phyloP scores from a whole-genome alignment of 2,329 filamentous ascomycete genomes.

The Pestalotiopsis sp. region DNA sequence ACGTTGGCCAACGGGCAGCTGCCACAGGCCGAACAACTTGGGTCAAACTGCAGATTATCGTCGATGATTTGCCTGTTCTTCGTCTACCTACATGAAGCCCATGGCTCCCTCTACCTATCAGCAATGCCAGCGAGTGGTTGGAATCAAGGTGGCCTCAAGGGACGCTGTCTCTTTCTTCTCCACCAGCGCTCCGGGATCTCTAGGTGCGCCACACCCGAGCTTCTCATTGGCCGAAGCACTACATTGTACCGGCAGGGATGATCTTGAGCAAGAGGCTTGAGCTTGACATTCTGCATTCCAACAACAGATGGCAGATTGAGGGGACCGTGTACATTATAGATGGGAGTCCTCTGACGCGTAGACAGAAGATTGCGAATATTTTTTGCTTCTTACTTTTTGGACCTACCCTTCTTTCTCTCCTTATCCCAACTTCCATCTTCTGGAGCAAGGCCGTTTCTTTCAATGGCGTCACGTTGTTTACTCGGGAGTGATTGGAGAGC shows the following conservation, averaged over 20 bases:
- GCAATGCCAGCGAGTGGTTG: conserved; percentile 2
- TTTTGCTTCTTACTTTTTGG: neutral
- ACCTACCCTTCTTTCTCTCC: neutral
- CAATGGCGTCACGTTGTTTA: neutral
- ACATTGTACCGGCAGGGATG: conserved; percentile 5
- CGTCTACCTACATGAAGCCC: neutral
- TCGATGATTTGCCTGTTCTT: neutral
- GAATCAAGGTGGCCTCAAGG: neutral
- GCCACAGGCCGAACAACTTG: neutral
- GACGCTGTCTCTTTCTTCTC: neutral
- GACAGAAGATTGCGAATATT: neutral
- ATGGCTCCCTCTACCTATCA: neutral
- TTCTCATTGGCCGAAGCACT: conserved; percentile 4
- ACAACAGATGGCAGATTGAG: neutral
- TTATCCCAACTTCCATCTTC: neutral
- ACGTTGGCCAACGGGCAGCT: neutral
- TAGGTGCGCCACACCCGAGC: neutral
- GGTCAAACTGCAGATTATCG: neutral
- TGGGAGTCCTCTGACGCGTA: neutral
- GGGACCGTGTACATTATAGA: neutral
- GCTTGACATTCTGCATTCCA: conserved; percentile 1
- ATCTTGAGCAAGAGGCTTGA: conserved; percentile 8
- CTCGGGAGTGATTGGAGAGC: neutral
- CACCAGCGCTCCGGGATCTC: neutral
- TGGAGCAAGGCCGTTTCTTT: neutral